Percentiles rank a stretch among this genome's conserved stretches.
phyloP scores from a whole-genome alignment of 2,329 filamentous ascomycete genomes.

The Hymenoscyphus scutula region DNA sequence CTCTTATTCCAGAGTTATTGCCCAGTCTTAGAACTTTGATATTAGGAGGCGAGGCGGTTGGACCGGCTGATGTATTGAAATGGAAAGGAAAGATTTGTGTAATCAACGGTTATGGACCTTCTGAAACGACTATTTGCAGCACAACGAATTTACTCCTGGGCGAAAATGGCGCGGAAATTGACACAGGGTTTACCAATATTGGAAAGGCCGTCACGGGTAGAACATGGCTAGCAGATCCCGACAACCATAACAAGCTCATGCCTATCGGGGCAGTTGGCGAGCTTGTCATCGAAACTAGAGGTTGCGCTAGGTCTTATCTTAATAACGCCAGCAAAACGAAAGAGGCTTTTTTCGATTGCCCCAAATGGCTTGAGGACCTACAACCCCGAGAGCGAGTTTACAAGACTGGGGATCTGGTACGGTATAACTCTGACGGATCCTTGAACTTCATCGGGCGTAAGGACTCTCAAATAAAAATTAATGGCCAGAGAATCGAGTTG shows the following conservation, averaged over 20 bases:
- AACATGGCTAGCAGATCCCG: slow-evolving; percentile 39
- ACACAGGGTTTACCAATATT: slow-evolving; percentile 21
- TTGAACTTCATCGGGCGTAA: slow-evolving; percentile 51
- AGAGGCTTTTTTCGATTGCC: slow-evolving; percentile 55
- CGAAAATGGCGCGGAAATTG: slow-evolving; percentile 7
- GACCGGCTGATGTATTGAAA: slow-evolving; percentile 45
- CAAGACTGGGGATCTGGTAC: slow-evolving; percentile 14
- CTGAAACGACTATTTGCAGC: slow-evolving; percentile 49
- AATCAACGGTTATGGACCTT: slow-evolving; percentile 68
- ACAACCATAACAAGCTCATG: slow-evolving; percentile 19
- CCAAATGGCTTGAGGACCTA: slow-evolving; percentile 44
- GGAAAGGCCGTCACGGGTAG: slow-evolving; percentile 19
- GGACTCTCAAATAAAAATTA: slow-evolving; percentile 50
- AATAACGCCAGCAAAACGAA: slow-evolving; percentile 56
- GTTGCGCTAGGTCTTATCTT: slow-evolving; percentile 59
- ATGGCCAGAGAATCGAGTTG: slow-evolving; percentile 48
- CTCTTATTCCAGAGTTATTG: slow-evolving; percentile 80
- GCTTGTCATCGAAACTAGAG: slow-evolving; percentile 42
- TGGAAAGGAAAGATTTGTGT: slow-evolving; percentile 39
- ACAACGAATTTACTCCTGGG: slow-evolving; percentile 12
- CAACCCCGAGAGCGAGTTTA: slow-evolving; percentile 6
- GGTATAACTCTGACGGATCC: slow-evolving; percentile 14
- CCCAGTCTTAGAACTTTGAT: slow-evolving; percentile 69
- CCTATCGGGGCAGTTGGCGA: slow-evolving; percentile 26
- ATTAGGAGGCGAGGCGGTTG: slow-evolving; percentile 85